Base-by-base conservation (phyloP, 495 filamentous ascomycete species). In the Podospora pseudoanserina region DNA sequence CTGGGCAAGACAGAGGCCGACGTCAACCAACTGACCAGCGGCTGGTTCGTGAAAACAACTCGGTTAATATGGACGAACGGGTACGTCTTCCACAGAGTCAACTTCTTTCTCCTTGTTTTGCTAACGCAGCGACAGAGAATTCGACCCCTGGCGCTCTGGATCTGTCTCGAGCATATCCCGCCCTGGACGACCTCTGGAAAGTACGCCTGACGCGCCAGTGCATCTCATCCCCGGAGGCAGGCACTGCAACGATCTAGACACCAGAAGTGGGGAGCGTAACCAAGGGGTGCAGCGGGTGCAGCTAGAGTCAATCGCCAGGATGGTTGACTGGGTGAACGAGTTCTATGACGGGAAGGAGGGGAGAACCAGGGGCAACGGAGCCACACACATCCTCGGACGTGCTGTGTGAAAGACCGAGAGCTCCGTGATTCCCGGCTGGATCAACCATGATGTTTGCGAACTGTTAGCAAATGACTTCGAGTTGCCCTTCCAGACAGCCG, bases 31-130 rank as follows among this genome's bases (percentile, higher is more conserved):
- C 81, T 82, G 72, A 88, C 86, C 3, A 77, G 81, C 9, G 88
- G 88, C 23, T 90, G 88, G 88, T 70, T 82, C 60, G 82, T 79
- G 16, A 80, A 87, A 66, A 83, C 82, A 2, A 85, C 82, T 5
- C 82, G 87, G 3, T 74, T 90, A 19, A 80, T 86, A 39, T 89
- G 86, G 84, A 79, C 81, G 0, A 88, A 89, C 68, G 88, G 88
- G 76, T 81, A 73, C 44, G 78, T 75, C 18, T 54, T 34, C 58
- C 30, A 32, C 30, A 32, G 30, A 6, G 19, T 30, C 23, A 5
- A 27, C 5, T 30, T 60, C 19, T 30, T 30, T 7, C n/a, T 30
- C 26, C 19, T 30, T 30, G 15, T 60, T 23, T 28, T 20, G 9
- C 23, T 67, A 16, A 57, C 34, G 34, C 39, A 58, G 11, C 23